Conservation (phyloP, 1,139 yeast species). For the Wickerhamomyces sp. region DNA sequence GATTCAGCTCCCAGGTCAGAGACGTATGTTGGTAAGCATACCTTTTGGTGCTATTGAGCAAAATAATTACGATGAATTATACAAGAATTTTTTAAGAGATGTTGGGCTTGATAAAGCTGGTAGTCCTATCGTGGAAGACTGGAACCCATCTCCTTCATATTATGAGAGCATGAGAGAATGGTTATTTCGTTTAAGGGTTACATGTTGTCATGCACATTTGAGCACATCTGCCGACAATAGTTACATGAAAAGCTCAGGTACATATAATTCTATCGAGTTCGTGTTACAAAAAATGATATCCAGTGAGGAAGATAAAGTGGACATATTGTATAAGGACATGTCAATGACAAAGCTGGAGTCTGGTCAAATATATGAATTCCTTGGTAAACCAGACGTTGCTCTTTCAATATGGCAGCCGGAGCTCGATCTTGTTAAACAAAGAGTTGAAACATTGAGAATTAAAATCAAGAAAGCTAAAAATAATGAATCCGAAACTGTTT, state of each 20-base stretch:
- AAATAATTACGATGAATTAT: conserved; percentile 67
- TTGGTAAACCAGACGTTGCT: conserved; percentile 47
- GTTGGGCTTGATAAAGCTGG: conserved; percentile 60
- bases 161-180: conserved; percentile 53
- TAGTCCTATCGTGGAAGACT: conserved; percentile 44
- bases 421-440: conserved; percentile 23
- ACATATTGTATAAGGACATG: conserved; percentile 44
- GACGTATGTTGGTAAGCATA: conserved; percentile 59
- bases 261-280: conserved; percentile 57
- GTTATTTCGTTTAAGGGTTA: conserved; percentile 66
- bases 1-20: conserved; percentile 73
- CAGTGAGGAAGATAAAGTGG: conserved; percentile 45
- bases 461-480: conserved; percentile 24
- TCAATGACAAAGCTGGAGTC: conserved; percentile 41
- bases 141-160: conserved; percentile 44
- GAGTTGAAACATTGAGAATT: conserved; percentile 10
- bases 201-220: conserved; percentile 80
- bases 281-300: conserved; percentile 62
- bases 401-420: conserved; percentile 39
- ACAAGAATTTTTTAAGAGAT: conserved; percentile 53
- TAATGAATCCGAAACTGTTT: conserved; percentile 13
- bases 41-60: conserved; percentile 82
- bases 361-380: conserved; percentile 63
- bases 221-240: conserved; percentile 25
- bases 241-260: conserved; percentile 6